Conservation (phyloP, 1,284 basidiomycete species). For the Vanrija sp. region DNA sequence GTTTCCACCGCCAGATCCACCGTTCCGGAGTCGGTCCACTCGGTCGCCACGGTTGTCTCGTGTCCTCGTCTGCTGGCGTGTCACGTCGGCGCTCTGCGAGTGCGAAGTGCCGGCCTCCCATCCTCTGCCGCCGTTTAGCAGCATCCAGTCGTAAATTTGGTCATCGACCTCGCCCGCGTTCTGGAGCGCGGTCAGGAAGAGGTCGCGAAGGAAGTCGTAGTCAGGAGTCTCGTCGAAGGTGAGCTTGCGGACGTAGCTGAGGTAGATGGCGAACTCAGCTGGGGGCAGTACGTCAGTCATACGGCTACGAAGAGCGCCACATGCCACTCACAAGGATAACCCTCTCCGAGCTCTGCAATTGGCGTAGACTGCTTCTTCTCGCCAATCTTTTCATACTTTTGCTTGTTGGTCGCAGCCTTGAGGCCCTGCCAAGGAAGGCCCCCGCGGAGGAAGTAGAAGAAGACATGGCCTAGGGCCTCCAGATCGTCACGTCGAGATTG, state of each 20-base stretch:
- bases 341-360: constrained; percentile 89
- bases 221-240: constrained; percentile 95
- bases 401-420: constrained; percentile 98
- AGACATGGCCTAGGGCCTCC: constrained; percentile 91
- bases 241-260: constrained; percentile 93
- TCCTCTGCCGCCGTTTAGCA: constrained; percentile 84
- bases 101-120: constrained; percentile 71
- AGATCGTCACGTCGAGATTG: constrained; percentile 94
- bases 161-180: constrained; percentile 83
- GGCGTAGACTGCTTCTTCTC: constrained; percentile 95
- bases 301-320: background rate
- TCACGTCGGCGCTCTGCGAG: constrained; percentile 23
- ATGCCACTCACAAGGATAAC: constrained; percentile 70
- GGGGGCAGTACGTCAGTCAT: constrained; percentile 5
- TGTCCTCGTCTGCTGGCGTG: constrained; percentile 37
- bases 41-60: constrained; percentile 45
- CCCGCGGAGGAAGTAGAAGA: constrained; percentile 96
- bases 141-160: constrained; percentile 85
- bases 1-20: constrained; percentile 33
- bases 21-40: constrained; percentile 49
- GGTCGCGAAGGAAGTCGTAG: constrained; percentile 89
- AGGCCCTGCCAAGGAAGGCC: constrained; percentile 96
- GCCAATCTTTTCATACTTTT: constrained; percentile 99
- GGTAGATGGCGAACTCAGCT: constrained; percentile 92
- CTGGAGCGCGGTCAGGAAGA: constrained; percentile 87